Evolutionary conservation across 805 yeast species (phyloP).

Genomic region (Wickerhamomyces bovis): DNA sequence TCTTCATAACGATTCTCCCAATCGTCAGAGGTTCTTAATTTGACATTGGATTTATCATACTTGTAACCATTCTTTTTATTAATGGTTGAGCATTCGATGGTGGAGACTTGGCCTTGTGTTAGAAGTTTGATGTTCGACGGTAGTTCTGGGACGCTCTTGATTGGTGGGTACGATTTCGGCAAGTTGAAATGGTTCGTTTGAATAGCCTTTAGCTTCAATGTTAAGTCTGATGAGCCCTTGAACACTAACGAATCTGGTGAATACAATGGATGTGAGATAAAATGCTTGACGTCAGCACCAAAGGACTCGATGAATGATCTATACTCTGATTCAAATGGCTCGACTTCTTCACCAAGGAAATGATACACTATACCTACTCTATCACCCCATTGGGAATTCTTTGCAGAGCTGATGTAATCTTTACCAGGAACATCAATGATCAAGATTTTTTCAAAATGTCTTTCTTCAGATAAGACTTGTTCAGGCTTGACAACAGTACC

Average conservation of each 20-base stretch:
- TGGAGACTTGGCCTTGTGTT: constrained; percentile 17
- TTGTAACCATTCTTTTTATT: constrained; percentile 10
- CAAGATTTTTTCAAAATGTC: constrained; percentile 52
- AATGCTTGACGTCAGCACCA: constrained; percentile 47
- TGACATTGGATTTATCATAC: constrained; percentile 9
- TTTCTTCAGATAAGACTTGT: constrained; percentile 64
- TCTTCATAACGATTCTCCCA: constrained; percentile 25
- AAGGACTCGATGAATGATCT: constrained; percentile 47
- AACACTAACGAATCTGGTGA: constrained; percentile 58
- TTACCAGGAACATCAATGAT: constrained; percentile 67
- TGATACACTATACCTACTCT: constrained; percentile 61
- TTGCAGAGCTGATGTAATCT: constrained; percentile 35
- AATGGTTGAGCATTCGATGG: constrained; percentile 15
- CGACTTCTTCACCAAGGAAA: constrained; percentile 61
- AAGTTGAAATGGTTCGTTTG: constrained; percentile 35
- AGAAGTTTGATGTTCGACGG: constrained; percentile 16
- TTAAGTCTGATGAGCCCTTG: constrained; percentile 45
- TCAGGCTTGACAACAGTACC: constrained; percentile 59
- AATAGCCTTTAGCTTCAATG: constrained; percentile 52
- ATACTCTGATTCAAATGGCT: constrained; percentile 39
- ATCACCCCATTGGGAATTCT: constrained; percentile 25
- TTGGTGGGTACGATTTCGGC: constrained; percentile 23
- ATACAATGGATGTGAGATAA: constrained; percentile 65
- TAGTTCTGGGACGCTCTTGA: constrained; percentile 23
- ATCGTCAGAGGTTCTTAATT: constrained; percentile 8